A percentile compares a stretch with the other conserved stretches of the same genome.
These are phyloP conservation scores for Spinacia oleracea DNA, from an alignment of 179 eudicot species.

Conservation along the genomic window DNA sequence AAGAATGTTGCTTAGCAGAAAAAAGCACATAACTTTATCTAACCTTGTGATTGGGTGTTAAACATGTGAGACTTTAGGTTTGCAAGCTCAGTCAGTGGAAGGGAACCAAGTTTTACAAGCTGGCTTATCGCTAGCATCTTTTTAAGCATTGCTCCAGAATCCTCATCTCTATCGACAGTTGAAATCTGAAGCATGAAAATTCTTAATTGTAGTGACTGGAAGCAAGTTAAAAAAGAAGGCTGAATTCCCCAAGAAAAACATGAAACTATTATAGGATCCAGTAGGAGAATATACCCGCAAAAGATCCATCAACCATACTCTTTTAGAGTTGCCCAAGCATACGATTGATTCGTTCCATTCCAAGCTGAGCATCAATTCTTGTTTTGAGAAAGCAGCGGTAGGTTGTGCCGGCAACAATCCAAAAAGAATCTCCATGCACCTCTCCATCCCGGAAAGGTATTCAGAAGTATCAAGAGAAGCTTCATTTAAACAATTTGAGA, in stretches of 20 bases:
- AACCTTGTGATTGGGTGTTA: conserved; percentile 61
- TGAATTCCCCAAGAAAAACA: neutral
- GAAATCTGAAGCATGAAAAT: conserved; percentile 44
- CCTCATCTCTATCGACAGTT: conserved; percentile 38
- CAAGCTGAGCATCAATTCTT: conserved; percentile 27
- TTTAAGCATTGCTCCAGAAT: conserved; percentile 39
- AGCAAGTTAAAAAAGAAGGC: neutral
- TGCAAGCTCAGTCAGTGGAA: conserved; percentile 66
- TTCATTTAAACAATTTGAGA: conserved; percentile 48
- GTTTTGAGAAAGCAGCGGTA: conserved; percentile 27
- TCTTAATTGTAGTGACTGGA: neutral
- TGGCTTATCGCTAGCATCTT: conserved; percentile 56
- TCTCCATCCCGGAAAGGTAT: conserved; percentile 54
- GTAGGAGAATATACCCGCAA: conserved; percentile 52
- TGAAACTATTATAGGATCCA: neutral
- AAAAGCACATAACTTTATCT: conserved; percentile 8
- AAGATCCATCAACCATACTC: conserved; percentile 61
- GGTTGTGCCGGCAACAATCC: conserved; percentile 44
- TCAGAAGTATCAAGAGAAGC: conserved; percentile 43
- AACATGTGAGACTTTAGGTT: conserved; percentile 63
- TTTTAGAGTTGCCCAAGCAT: conserved; percentile 76
- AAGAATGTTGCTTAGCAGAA: neutral
- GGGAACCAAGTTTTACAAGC: conserved; percentile 58
- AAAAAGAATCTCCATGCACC: conserved; percentile 76
- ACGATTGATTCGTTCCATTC: conserved; percentile 70